phyloP scores from a whole-genome alignment of 441 rosid species.

The Erysimum cheiri region DNA sequence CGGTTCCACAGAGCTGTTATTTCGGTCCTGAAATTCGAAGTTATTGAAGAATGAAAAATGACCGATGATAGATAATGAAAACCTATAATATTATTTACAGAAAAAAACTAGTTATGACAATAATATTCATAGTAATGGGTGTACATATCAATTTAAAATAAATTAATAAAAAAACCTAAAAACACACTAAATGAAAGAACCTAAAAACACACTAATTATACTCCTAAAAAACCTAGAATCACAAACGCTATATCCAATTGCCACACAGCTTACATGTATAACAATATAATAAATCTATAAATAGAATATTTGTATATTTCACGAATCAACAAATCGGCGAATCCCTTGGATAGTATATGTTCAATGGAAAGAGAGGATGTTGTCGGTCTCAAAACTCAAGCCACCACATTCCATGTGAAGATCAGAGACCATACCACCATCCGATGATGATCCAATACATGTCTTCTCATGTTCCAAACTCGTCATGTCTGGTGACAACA shows the following conservation, averaged over 20 bases:
- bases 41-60: not conserved
- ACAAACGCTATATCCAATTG: slow-evolving; percentile 35
- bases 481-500: slow-evolving; percentile 62
- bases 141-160: slow-evolving; percentile 8
- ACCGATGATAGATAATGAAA: not conserved
- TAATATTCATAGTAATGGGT: slow-evolving; percentile 8
- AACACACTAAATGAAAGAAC: slow-evolving; percentile 9
- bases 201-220: slow-evolving; percentile 21
- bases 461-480: slow-evolving; percentile 50
- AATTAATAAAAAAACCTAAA: not conserved
- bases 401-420: slow-evolving; percentile 54
- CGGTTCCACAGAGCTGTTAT: too few relatives aligned
- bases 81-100: slow-evolving; percentile 8
- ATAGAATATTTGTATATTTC: slow-evolving; percentile 17
- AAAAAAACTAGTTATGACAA: slow-evolving; percentile 17
- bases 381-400: slow-evolving; percentile 62
- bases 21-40: too few relatives aligned
- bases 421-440: slow-evolving; percentile 43
- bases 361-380: slow-evolving; percentile 55
- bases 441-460: slow-evolving; percentile 42
- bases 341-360: slow-evolving; percentile 7
- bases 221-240: slow-evolving; percentile 34
- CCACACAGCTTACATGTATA: slow-evolving; percentile 39
- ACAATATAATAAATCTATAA: slow-evolving; percentile 28
- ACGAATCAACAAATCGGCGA: slow-evolving; percentile 42